Base-by-base conservation (phyloP, 2,329 filamentous ascomycete species). In the Beauveria medogensis region DNA sequence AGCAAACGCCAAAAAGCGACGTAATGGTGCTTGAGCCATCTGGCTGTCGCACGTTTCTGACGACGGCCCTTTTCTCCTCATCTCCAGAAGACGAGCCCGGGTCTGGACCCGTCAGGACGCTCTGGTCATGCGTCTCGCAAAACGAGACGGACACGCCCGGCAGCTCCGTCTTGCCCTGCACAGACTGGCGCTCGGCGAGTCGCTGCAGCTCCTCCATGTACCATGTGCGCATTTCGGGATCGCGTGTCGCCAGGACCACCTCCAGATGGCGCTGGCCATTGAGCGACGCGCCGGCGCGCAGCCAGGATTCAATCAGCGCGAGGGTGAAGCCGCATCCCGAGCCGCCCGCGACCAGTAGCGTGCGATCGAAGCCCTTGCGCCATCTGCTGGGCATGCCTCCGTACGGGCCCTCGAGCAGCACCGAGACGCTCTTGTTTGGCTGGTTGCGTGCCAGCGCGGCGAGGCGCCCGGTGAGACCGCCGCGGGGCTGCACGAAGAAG, bases 391-490 rank as follows among this genome's bases (percentile, higher is more conserved):
- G 69, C 20, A 82, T 68, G 0, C 82, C 83, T 0, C 84, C 82
- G 61, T 86, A 86, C 0, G 83, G 83, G 0, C 84, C 83, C 46
- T 86, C 83, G 1, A 86, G 63, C 1, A 83, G 67, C 0, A 86
- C 79, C 0, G 73, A 72, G 1, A 81, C 70, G 0, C 69, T 64
- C 0, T 65, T 59, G 0, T 70, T 72, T 0, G 82, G 74, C 12
- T 69, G 66, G 34, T 73, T 69, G 5, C 63, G 54, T 0, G 78
- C 78, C 6, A 75, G 59, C 0, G 68, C 72, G 4, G 75, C 74
- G 2, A 85, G 70, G 0, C 76, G 73, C 0, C 69, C 73, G 0
- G 83, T 86, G 9, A 85, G 64, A 0, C 83, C 82, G 0, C 73
- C 67, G 16, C 77, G 75, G 0, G 76, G 76, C 7, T 78, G 75